Evolutionary conservation across 371 early-diverging fungal genomes (phyloP), one percentile per base, ranked within the genome.

Genomic region (Mucor piriformis): DNA sequence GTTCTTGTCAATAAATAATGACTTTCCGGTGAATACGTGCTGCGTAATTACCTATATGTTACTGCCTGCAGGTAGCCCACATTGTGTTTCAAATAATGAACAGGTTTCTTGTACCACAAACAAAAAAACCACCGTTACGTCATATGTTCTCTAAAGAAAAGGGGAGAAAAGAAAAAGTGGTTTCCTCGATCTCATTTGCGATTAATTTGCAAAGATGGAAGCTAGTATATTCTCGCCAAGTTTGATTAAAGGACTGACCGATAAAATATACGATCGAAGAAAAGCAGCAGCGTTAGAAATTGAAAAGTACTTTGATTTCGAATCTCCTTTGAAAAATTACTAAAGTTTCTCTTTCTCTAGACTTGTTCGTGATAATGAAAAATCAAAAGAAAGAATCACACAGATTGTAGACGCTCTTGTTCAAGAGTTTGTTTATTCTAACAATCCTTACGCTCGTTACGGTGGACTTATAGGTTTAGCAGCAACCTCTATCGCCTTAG

Each of bases 381-480:
- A 78, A 42, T 85, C 88, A 32, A 61, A 73, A 11, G 73, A 75
- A 11, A 76, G 83, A 50, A 80, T 92, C 38, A 77, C 77, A 27
- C 64, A 74, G 44, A 85, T 95, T 27, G 83, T 95, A 29, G 77
- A 80, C 27, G 81, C 82, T 38, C 81, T 97, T 15, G 84, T 89
- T 7, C 73, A 84, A 25, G 95, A 95, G 50, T 95, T 89, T 73
- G 89, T 90, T 2, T 90, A 90, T 61, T 92, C 95, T 0, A 78
- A 85, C 25, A 74, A 83, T 16, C 82, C 93, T 23, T 86, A 93
- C 65, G 81, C 92, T 6, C 87, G 95, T 0, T 93, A 94, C 68
- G 97, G 97, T 49, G 97, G 97, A 0, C 74, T 96, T 6, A 95
- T 96, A 54, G 94, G 90, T 4, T 75, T 97, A 47, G 96, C 95